Percentiles rank a stretch among this genome's conserved stretches.
Evolutionary conservation across 169 alveolate genomes (phyloP).

Genomic region (Blepharisma undulans): DNA sequence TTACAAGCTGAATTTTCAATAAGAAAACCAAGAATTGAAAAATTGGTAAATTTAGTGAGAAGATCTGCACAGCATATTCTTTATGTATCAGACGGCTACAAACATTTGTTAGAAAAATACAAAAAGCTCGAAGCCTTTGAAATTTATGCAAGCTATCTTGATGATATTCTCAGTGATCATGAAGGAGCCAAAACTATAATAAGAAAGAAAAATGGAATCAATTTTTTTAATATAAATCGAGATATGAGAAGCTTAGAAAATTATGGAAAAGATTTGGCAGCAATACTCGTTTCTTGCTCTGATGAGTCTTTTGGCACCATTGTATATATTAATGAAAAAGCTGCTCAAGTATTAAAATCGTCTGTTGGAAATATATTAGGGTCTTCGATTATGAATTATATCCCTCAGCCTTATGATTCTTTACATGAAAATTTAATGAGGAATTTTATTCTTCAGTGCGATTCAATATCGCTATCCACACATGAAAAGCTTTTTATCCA

Average conservation of each 20-base stretch:
- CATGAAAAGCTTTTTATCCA: not conserved
- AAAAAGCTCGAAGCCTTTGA: not conserved
- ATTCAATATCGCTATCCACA: not conserved
- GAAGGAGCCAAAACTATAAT: not conserved
- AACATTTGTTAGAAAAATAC: not conserved
- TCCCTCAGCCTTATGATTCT: not conserved
- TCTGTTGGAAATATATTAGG: not conserved
- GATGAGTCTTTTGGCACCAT: not conserved
- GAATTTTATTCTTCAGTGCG: not conserved
- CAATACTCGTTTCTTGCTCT: not conserved
- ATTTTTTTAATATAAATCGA: not conserved
- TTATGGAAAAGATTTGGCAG: not conserved
- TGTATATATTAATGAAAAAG: not conserved
- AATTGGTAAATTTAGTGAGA: not conserved
- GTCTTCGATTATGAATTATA: not conserved
- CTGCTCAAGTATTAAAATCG: not conserved
- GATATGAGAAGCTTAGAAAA: not conserved
- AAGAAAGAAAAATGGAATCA: not conserved
- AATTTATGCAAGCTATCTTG: not conserved
- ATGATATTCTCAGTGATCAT: not conserved
- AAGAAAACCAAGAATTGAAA: not conserved
- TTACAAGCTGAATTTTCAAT: not conserved
- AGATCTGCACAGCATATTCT: not conserved
- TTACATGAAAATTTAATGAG: not conserved
- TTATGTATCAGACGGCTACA: not conserved